Percentiles rank a stretch among this genome's conserved stretches.
Evolutionary conservation across 441 rosid species (phyloP).

Genomic region (Erodium texanum): DNA sequence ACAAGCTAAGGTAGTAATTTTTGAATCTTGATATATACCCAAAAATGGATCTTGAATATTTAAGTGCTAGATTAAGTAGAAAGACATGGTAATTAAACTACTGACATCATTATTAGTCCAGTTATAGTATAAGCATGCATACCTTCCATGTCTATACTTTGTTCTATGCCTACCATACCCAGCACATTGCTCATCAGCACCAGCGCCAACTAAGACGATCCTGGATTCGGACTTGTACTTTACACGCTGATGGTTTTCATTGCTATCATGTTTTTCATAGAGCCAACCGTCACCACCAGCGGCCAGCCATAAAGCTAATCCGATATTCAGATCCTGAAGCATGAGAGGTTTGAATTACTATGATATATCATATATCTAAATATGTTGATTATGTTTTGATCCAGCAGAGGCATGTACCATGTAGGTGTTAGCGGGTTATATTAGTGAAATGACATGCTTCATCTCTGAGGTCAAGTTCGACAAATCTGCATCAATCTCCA

Average conservation of each 20-base stretch:
- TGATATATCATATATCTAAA: too few species aligned
- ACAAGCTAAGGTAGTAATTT: not conserved
- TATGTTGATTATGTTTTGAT: too few species aligned
- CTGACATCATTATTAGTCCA: too few species aligned
- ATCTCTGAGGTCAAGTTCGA: conserved; percentile 52
- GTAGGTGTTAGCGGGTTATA: conserved; percentile 75
- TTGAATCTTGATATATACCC: not conserved
- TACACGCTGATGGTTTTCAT: conserved; percentile 21
- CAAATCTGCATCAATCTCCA: conserved; percentile 76
- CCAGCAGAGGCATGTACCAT: conserved; percentile 42
- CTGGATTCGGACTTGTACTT: conserved; percentile 58
- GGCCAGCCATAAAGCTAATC: conserved; percentile 91
- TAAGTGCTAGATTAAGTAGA: too few species aligned
- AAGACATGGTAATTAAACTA: not conserved
- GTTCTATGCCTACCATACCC: conserved; percentile 94
- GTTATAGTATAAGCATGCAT: conserved; percentile 1
- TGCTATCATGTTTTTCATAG: conserved; percentile 19
- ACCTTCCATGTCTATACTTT: conserved; percentile 72
- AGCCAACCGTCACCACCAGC: conserved; percentile 76
- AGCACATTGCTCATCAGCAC: conserved; percentile 98
- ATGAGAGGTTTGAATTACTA: not conserved
- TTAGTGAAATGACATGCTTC: conserved; percentile 70
- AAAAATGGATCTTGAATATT: not conserved
- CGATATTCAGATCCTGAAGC: conserved; percentile 82
- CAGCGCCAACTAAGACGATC: conserved; percentile 76